A percentile compares a stretch with the other conserved stretches of the same genome.
These are phyloP conservation scores for Cercospora nicotianae DNA, from an alignment of 2,329 filamentous ascomycete genomes.

Conservation along the genomic window DNA sequence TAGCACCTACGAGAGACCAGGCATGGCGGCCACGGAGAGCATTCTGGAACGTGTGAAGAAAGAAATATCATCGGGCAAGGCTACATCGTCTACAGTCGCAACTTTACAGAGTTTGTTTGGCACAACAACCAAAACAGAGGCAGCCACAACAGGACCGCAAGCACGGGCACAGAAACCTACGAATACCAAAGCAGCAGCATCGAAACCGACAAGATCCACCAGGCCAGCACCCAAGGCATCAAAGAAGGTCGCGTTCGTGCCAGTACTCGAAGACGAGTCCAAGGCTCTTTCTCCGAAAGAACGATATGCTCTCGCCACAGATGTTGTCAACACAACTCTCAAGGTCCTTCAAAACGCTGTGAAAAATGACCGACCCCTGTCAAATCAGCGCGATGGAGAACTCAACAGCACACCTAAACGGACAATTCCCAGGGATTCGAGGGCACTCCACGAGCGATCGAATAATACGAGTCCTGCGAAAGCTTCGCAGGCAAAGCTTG, in stretches of 20 bases:
- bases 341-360: conserved; percentile 68
- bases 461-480: conserved; percentile 50
- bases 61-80: conserved; percentile 24
- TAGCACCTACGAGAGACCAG: background rate
- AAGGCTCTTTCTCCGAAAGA: conserved; percentile 56
- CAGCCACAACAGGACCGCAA: conserved; percentile 7
- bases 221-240: conserved; percentile 10
- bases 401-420: background rate
- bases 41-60: conserved; percentile 25
- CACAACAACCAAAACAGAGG: conserved; percentile 19
- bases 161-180: conserved; percentile 5
- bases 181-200: background rate
- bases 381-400: background rate
- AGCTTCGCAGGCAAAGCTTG: background rate
- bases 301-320: conserved; percentile 67
- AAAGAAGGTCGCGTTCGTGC: conserved; percentile 30
- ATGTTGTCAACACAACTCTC: conserved; percentile 69
- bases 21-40: conserved; percentile 22
- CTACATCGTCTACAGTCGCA: conserved; percentile 30
- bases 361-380: conserved; percentile 45
- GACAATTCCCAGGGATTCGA: background rate
- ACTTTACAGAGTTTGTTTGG: conserved; percentile 32
- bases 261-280: conserved; percentile 42
- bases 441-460: conserved; percentile 46
- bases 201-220: conserved; percentile 8